These are phyloP conservation scores for Leucoagaricus sp. DNA, from an alignment of 1,284 basidiomycete species.

Conservation along the genomic window DNA sequence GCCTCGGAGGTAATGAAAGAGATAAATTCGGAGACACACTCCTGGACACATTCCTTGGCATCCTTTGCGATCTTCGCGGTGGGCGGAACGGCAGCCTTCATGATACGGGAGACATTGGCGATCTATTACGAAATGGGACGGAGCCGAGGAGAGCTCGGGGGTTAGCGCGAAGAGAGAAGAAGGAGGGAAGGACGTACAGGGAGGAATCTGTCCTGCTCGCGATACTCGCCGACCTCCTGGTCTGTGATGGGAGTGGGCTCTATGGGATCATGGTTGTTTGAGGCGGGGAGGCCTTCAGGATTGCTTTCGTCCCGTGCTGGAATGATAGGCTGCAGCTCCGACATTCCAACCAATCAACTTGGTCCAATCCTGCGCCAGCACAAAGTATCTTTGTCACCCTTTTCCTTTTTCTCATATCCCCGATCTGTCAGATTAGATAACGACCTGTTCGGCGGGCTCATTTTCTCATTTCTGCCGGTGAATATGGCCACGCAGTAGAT, in stretches of 20 bases:
- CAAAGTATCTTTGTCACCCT: slow-evolving; percentile 1
- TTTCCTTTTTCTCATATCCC: slow-evolving; percentile 3
- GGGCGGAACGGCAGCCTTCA: slow-evolving; percentile 87
- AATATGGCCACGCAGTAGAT: too few species aligned
- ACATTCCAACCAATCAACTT: slow-evolving; percentile 17
- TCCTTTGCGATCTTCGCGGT: slow-evolving; percentile 98
- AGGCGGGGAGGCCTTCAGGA: slow-evolving; percentile 36
- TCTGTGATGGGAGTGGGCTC: slow-evolving; percentile 80
- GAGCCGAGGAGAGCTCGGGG: neutral
- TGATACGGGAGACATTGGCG: slow-evolving; percentile 93
- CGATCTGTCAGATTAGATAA: slow-evolving; percentile 8
- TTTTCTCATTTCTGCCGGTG: too few species aligned
- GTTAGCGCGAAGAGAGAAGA: neutral
- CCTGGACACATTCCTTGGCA: slow-evolving; percentile 95
- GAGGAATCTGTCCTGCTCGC: slow-evolving; percentile 89
- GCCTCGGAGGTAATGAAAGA: slow-evolving; percentile 93
- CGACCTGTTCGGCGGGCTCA: neutral
- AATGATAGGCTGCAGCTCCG: slow-evolving; percentile 56
- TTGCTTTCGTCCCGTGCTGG: slow-evolving; percentile 54
- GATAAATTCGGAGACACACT: slow-evolving; percentile 96
- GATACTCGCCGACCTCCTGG: slow-evolving; percentile 88
- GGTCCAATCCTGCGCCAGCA: slow-evolving; percentile 7
- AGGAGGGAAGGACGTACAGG: slow-evolving; percentile 53
- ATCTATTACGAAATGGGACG: slow-evolving; percentile 73
- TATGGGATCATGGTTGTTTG: slow-evolving; percentile 47